Base-by-base conservation (phyloP, 2,329 filamentous ascomycete species). In the Aspergillus terreus region DNA sequence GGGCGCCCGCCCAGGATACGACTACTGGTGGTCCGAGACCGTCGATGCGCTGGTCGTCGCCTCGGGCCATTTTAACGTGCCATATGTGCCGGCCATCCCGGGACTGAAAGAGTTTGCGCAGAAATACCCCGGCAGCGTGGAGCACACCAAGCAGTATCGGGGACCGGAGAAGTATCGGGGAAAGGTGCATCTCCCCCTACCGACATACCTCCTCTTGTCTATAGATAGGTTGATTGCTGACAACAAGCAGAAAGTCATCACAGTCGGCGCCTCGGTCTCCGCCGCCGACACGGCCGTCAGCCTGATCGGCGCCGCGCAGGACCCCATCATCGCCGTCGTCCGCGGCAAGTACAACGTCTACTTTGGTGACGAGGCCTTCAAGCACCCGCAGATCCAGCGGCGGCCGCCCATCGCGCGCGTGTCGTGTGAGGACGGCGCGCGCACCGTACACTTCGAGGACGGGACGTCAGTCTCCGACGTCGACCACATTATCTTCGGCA, bases 401-500 rank as follows among this genome's bases (percentile, higher is more conserved):
- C 58, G 63, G 14, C 53, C 65, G 2, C 56, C 67, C 2, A 69
- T 71, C 15, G 54, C 61, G 7, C 60, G 56, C 6, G 60, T 68
- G 30, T 54, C 51, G 56, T 67, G n/a, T 80, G 82, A 53, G 45
- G 66, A 32, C 59, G 73, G 19, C 70, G 76, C 35, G 73, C 66
- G 76, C 19, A 78, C 85, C 0, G 71, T 81, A 51, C 50, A 67
- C 38, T 81, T 87, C 44, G 71, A 76, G 32, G 81, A 86, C 55
- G 82, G 82, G 2, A 76, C 71, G 1, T 71, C 63, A 0, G 71
- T 83, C 6, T 56, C 72, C 0, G 71, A 79, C 15, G 79, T 87
- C 12, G 84, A 88, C 63, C 63, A 80, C 58, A 74, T 88, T 54
- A 79, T 88, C 56, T 84, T 87, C 52, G 84, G 83, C 19, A 88